A percentile compares a stretch with the other conserved stretches of the same genome.
Conservation (phyloP, 2,329 filamentous ascomycete species). For the Madurella fahalii region DNA sequence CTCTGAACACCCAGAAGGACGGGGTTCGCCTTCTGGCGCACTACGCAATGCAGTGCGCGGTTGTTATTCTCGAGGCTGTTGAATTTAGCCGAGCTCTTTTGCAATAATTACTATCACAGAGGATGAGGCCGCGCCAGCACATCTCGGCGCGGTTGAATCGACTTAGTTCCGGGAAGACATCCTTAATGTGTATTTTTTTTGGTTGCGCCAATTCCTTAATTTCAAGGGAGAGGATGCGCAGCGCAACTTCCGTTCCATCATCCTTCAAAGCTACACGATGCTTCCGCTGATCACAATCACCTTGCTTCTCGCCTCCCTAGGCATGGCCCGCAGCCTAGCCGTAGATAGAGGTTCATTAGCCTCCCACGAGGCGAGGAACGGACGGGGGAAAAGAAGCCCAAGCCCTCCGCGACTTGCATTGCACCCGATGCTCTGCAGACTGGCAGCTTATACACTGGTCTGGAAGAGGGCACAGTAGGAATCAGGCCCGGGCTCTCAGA, state of each 20-base stretch:
- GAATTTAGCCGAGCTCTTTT: conserved; percentile 6
- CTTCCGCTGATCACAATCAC: background rate
- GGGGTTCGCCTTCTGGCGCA: background rate
- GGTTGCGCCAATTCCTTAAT: too few relatives aligned
- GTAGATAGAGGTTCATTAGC: background rate
- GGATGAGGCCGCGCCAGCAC: background rate
- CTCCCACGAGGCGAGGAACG: background rate
- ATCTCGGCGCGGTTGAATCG: background rate
- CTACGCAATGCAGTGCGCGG: conserved; percentile 1
- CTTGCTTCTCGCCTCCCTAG: background rate
- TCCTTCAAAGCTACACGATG: background rate
- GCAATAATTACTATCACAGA: background rate
- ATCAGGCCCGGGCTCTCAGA: conserved; percentile 31
- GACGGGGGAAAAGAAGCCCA: background rate
- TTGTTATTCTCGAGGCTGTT: background rate
- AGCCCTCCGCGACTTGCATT: conserved; percentile 26
- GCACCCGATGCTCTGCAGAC: conserved; percentile 39
- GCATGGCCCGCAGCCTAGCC: background rate
- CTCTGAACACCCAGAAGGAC: background rate
- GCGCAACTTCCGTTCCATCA: too few relatives aligned
- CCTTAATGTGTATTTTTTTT: background rate
- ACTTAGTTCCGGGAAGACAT: background rate
- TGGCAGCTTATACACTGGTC: conserved; percentile 38
- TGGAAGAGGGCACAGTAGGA: conserved; percentile 31
- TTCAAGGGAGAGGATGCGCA: too few relatives aligned